A percentile compares a stretch with the other conserved stretches of the same genome.
Evolutionary conservation across 805 yeast species (phyloP).

Genomic region (Candida pseudofarinosa): DNA sequence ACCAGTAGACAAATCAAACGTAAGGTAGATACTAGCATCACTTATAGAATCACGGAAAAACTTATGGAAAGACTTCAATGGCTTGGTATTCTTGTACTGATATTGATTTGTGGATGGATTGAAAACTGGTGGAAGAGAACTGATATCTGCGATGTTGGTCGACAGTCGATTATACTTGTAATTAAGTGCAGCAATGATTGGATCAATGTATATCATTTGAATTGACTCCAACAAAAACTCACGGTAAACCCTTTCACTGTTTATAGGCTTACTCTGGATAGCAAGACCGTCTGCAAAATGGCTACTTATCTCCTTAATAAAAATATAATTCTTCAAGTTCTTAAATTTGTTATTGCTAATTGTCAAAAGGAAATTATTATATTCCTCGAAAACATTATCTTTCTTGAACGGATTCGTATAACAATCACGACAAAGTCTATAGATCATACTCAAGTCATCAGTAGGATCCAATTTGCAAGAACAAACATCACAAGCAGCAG

Average conservation of each 20-base stretch:
- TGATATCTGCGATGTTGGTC: constrained; percentile 28
- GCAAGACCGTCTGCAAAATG: constrained; percentile 18
- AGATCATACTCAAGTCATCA: constrained; percentile 21
- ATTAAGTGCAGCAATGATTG: constrained; percentile 33
- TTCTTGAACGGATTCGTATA: constrained; percentile 25
- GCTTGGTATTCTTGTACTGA: constrained; percentile 15
- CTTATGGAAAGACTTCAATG: constrained; percentile 21
- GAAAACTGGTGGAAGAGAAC: constrained; percentile 8
- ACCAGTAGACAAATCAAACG: constrained; percentile 12
- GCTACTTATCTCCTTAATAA: constrained; percentile 18
- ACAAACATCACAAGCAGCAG: constrained; percentile 25
- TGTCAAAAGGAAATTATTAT: constrained; percentile 22
- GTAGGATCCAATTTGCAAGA: constrained; percentile 16
- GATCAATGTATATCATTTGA: constrained; percentile 34
- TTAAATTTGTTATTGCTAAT: constrained; percentile 11
- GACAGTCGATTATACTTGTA: constrained; percentile 25
- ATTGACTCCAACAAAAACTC: constrained; percentile 30
- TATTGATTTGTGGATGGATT: constrained; percentile 6
- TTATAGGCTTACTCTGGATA: constrained; percentile 16
- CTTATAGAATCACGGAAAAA: constrained; percentile 12
- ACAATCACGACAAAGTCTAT: constrained; percentile 26
- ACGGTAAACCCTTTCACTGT: constrained; percentile 32
- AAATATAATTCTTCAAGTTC: constrained; percentile 14
- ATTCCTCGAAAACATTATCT: constrained; percentile 24
- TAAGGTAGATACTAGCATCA: constrained; percentile 13